phyloP scores from a whole-genome alignment of 768 basidiomycete genomes.

The Favolaschia claudopus region DNA sequence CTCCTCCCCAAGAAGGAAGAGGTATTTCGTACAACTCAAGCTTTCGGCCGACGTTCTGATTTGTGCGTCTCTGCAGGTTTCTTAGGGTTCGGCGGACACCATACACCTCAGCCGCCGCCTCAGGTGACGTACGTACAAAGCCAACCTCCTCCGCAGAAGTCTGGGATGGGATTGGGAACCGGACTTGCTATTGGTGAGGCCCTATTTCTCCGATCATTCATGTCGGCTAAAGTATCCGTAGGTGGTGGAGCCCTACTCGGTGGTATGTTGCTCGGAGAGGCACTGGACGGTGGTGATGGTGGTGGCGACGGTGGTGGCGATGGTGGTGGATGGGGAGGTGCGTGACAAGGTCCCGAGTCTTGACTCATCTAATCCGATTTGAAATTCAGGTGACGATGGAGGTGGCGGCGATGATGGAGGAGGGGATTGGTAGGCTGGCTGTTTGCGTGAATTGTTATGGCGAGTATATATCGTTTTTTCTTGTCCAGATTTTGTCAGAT shows the following conservation, averaged over 20 bases:
- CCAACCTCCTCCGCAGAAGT: conserved; percentile 49
- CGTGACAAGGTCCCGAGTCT: not conserved
- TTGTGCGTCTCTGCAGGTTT: too few relatives aligned
- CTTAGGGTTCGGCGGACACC: conserved; percentile 26
- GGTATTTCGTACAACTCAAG: conserved; percentile 18
- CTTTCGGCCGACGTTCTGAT: conserved; percentile 6
- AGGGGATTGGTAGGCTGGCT: too few relatives aligned
- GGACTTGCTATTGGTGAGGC: conserved; percentile 54
- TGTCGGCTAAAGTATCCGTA: not conserved
- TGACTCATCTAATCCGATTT: not conserved
- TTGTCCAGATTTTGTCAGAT: not conserved
- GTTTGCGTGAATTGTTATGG: too few relatives aligned
- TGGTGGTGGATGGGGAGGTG: conserved; percentile 30
- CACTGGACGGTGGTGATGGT: conserved; percentile 47
- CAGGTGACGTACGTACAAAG: conserved; percentile 42
- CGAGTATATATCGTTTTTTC: not conserved
- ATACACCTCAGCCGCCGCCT: conserved; percentile 39
- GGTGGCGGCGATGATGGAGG: conserved; percentile 30
- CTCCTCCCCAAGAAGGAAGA: conserved; percentile 28
- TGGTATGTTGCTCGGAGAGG: conserved; percentile 62
- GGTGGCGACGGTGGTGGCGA: conserved; percentile 33
- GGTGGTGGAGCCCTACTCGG: conserved; percentile 74
- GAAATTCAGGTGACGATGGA: conserved; percentile 19
- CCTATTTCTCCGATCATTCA: not conserved
- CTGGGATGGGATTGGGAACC: conserved; percentile 59